phyloP scores from a whole-genome alignment of 23 red algal genomes.

The Cyanidium caldarium region DNA sequence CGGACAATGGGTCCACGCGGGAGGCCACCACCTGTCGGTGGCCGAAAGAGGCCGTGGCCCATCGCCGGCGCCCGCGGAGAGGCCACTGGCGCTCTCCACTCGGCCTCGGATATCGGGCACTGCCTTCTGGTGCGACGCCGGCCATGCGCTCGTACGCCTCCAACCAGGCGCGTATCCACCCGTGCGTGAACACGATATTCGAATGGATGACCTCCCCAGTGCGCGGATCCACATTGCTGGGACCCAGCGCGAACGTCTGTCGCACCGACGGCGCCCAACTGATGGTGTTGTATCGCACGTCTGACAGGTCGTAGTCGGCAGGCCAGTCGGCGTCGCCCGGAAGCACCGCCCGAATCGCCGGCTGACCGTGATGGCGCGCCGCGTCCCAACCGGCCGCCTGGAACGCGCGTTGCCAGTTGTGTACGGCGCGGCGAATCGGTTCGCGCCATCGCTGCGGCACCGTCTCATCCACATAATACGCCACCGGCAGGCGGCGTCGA shows the following conservation, averaged over 20 bases:
- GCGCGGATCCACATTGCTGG: slow-evolving; percentile 12
- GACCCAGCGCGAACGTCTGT: slow-evolving; percentile 2
- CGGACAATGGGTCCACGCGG: not conserved
- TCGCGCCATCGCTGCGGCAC: not conserved
- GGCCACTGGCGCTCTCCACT: no score
- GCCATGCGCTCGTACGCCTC: not conserved
- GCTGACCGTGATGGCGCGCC: not conserved
- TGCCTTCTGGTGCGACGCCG: not conserved
- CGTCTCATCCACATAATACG: slow-evolving; percentile 8
- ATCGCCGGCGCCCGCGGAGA: not conserved
- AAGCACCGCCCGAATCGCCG: not conserved
- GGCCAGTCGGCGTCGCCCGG: slow-evolving; percentile 19
- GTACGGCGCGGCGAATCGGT: not conserved
- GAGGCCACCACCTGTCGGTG: not conserved
- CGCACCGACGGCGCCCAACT: slow-evolving; percentile 2
- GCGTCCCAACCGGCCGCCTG: not conserved
- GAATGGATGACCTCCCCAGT: slow-evolving; percentile 15
- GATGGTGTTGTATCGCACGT: slow-evolving; percentile 10
- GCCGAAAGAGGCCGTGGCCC: not conserved
- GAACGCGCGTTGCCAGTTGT: slow-evolving; percentile 12
- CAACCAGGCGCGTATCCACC: not conserved
- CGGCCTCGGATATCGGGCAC: no score
- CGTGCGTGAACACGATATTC: slow-evolving; percentile 26
- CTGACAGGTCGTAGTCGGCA: slow-evolving; percentile 4
- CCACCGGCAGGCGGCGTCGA: slow-evolving; percentile 4